Evolutionary conservation across 108 stramenopile genomes (phyloP).

Genomic region (Nannochloropsis gaditana): DNA sequence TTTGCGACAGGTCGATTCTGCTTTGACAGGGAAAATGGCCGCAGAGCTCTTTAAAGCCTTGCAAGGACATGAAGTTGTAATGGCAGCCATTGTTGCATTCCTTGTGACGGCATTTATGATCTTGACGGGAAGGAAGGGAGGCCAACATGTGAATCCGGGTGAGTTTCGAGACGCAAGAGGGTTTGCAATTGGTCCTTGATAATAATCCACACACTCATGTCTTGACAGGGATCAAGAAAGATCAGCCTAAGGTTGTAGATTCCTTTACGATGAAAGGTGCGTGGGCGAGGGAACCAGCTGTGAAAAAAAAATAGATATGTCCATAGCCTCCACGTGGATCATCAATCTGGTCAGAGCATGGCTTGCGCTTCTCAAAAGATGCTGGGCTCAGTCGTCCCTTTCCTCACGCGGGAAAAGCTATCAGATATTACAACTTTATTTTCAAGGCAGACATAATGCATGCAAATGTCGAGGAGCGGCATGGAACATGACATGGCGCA

Average conservation of each 20-base stretch:
- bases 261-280: background rate
- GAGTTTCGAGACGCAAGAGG: background rate
- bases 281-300: background rate
- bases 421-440: too few species aligned
- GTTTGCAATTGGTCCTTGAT: background rate
- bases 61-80: background rate
- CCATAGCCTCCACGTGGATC: too few species aligned
- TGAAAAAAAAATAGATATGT: too few species aligned
- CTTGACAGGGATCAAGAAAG: background rate
- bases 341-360: too few species aligned
- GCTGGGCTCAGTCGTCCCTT: too few species aligned
- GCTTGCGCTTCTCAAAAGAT: too few species aligned
- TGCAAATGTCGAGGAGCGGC: too few species aligned
- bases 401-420: too few species aligned
- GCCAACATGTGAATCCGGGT: background rate
- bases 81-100: background rate
- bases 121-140: background rate
- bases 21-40: background rate
- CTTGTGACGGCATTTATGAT: conserved; percentile 6
- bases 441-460: too few species aligned
- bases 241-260: background rate
- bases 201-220: background rate
- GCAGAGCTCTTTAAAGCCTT: background rate
- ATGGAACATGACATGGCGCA: too few species aligned
- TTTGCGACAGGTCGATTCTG: too few species aligned